Evolutionary conservation across 2,329 filamentous ascomycete genomes (phyloP).

Genomic region (Thelonectria rubi): DNA sequence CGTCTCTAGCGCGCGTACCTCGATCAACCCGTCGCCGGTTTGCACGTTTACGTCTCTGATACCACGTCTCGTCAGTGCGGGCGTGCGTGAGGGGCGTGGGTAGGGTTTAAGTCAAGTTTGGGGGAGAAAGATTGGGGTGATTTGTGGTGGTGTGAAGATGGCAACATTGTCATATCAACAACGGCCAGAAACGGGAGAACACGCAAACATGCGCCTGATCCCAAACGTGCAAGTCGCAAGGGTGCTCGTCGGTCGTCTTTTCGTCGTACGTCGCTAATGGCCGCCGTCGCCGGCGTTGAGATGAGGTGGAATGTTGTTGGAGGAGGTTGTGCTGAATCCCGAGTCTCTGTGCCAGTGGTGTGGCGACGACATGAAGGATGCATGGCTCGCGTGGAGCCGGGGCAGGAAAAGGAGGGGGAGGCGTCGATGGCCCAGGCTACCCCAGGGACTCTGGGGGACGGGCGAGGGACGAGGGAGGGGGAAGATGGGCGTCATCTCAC

Average conservation of each 20-base stretch:
- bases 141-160: neutral
- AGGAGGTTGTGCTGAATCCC: constrained; percentile 14
- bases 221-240: constrained; percentile 8
- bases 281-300: constrained; percentile 12
- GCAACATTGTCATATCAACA: constrained; percentile 14
- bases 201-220: constrained; percentile 18
- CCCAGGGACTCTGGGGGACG: constrained; percentile 11
- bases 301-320: constrained; percentile 21
- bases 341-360: constrained; percentile 17
- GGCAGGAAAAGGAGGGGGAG: constrained; percentile 28
- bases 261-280: constrained; percentile 11
- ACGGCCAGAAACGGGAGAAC: constrained; percentile 10
- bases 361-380: constrained; percentile 22
- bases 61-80: constrained; percentile 18
- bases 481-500: neutral
- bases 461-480: no score
- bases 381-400: constrained; percentile 32
- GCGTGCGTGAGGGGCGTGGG: constrained; percentile 20
- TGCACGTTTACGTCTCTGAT: constrained; percentile 25
- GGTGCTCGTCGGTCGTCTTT: constrained; percentile 12
- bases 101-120: constrained; percentile 11
- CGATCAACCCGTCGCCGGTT: constrained; percentile 17
- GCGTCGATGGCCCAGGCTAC: constrained; percentile 21
- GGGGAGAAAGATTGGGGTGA: constrained; percentile 7
- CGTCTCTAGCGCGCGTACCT: constrained; percentile 14